Evolutionary conservation across 768 basidiomycete species (phyloP).

Genomic region (Rhodotorula sphaerocarpa): DNA sequence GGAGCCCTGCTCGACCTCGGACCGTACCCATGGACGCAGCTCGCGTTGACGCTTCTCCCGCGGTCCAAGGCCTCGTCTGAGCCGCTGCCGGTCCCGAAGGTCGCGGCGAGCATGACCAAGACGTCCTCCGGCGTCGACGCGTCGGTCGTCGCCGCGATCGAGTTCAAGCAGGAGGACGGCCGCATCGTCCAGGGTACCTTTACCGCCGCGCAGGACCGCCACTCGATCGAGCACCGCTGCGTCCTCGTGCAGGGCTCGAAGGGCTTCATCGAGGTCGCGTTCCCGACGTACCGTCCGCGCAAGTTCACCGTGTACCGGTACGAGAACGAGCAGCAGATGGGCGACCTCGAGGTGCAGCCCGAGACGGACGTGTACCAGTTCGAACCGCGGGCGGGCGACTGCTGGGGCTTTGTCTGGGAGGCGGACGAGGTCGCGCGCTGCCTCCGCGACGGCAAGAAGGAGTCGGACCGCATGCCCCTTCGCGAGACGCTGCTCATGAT

Average conservation of each 20-base stretch:
- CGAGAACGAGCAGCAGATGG: conserved; percentile 6
- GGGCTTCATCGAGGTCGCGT: conserved; percentile 24
- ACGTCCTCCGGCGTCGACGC: conserved; percentile 25
- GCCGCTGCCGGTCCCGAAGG: conserved; percentile 3
- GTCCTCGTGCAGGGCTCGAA: conserved; percentile 8
- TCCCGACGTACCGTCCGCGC: conserved; percentile 24
- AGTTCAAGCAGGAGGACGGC: conserved; percentile 20
- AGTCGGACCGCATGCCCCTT: conserved; percentile 33
- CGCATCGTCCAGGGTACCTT: conserved; percentile 23
- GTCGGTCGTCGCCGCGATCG: conserved; percentile 14
- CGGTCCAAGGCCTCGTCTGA: background rate
- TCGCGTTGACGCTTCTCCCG: conserved; percentile 16
- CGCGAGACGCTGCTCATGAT: conserved; percentile 32
- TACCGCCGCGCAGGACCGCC: conserved; percentile 11
- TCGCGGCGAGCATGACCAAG: conserved; percentile 17
- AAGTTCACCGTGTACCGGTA: conserved; percentile 8
- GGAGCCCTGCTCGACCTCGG: conserved; percentile 44
- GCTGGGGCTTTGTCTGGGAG: conserved; percentile 36
- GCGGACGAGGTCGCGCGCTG: conserved; percentile 37
- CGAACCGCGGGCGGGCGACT: conserved; percentile 11
- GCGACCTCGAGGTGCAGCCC: background rate
- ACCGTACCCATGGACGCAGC: conserved; percentile 39
- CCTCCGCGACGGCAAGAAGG: conserved; percentile 33
- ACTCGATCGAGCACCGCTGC: conserved; percentile 6
- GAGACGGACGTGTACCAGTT: conserved; percentile 27